phyloP scores from a whole-genome alignment of 257 asterid genomes.

The Petunia secreta region DNA sequence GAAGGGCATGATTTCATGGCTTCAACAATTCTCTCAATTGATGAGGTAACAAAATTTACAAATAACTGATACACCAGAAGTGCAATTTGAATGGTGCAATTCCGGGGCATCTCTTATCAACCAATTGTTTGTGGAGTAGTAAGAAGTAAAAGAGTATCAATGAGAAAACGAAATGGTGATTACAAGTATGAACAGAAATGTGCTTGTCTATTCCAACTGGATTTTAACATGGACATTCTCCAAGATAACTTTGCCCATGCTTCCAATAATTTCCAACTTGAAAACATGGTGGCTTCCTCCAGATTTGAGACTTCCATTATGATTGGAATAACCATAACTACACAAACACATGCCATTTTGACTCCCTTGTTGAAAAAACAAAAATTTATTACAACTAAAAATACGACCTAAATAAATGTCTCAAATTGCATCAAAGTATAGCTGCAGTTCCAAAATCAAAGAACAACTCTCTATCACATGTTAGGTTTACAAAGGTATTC shows the following conservation, averaged over 20 bases:
- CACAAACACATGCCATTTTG: conserved; percentile 3
- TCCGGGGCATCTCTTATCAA: conserved; percentile 9
- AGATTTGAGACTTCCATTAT: conserved; percentile 21
- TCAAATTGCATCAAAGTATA: background rate
- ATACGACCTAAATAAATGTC: background rate
- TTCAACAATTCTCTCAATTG: no score
- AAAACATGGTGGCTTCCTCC: background rate
- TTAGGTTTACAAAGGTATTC: no score
- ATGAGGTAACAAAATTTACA: no score
- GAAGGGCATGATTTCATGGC: no score
- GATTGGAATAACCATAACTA: background rate
- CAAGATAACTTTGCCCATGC: background rate
- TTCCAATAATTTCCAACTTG: background rate
- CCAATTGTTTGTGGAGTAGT: no score
- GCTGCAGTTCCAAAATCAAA: background rate
- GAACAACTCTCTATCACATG: background rate
- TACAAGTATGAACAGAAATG: background rate
- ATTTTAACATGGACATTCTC: conserved; percentile 8
- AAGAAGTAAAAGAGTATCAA: background rate
- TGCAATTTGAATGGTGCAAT: no score
- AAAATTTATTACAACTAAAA: background rate
- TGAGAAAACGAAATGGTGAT: background rate
- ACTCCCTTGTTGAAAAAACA: background rate
- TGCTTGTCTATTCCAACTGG: conserved; percentile 14
- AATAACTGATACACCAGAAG: no score